Percentiles rank a stretch among this genome's conserved stretches.
Evolutionary conservation across 805 yeast genomes (phyloP).

Genomic region (Brettanomyces anomalus): DNA sequence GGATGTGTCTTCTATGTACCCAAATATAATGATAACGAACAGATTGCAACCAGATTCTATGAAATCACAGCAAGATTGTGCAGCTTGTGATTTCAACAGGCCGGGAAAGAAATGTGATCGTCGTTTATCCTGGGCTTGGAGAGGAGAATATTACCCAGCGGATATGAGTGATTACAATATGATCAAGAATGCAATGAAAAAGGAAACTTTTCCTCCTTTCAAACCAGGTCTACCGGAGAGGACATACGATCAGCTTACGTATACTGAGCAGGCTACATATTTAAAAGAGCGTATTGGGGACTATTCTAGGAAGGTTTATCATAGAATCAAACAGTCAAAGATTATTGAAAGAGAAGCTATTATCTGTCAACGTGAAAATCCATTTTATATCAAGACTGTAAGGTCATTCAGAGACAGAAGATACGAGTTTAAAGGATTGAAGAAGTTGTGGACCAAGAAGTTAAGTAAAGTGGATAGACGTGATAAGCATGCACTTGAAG

Average conservation of each 20-base stretch:
- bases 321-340: slow-evolving; percentile 70
- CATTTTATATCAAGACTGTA: slow-evolving; percentile 92
- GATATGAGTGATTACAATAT: slow-evolving; percentile 83
- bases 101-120: slow-evolving; percentile 94
- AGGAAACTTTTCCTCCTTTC: slow-evolving; percentile 64
- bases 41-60: slow-evolving; percentile 97
- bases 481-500: slow-evolving; percentile 64
- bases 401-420: slow-evolving; percentile 92
- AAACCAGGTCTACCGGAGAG: slow-evolving; percentile 48
- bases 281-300: slow-evolving; percentile 74
- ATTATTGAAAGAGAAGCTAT: slow-evolving; percentile 86
- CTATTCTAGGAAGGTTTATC: slow-evolving; percentile 79
- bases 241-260: slow-evolving; percentile 66
- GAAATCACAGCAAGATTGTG: slow-evolving; percentile 92
- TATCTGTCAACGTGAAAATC: slow-evolving; percentile 95
- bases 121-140: slow-evolving; percentile 92
- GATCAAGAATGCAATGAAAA: slow-evolving; percentile 76
- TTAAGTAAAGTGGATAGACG: slow-evolving; percentile 40
- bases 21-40: slow-evolving; percentile 96
- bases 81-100: slow-evolving; percentile 92
- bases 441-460: slow-evolving; percentile 90
- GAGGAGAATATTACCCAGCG: slow-evolving; percentile 93
- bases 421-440: slow-evolving; percentile 88
- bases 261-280: slow-evolving; percentile 65
- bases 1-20: slow-evolving; percentile 99